These are phyloP conservation scores for Penicillium paradoxum DNA, from an alignment of 495 filamentous ascomycete species.

Conservation along the genomic window DNA sequence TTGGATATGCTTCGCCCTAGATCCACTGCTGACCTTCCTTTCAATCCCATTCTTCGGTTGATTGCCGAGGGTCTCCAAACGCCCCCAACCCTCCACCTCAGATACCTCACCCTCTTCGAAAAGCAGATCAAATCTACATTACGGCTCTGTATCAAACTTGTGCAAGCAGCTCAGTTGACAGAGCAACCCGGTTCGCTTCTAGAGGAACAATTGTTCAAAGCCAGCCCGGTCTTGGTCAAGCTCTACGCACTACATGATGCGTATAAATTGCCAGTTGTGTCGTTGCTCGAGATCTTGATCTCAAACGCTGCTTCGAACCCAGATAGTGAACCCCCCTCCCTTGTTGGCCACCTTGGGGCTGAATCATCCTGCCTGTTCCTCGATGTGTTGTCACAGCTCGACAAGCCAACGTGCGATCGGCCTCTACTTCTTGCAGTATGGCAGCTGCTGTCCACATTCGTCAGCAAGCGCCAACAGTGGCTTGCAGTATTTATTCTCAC, in stretches of 20 bases:
- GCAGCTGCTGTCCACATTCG: conserved; percentile 79
- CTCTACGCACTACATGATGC: conserved; percentile 67
- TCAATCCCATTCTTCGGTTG: conserved; percentile 71
- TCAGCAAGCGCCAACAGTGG: conserved; percentile 91
- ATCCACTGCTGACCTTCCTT: conserved; percentile 61
- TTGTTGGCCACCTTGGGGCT: conserved; percentile 80
- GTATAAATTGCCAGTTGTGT: conserved; percentile 60
- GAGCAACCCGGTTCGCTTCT: conserved; percentile 56
- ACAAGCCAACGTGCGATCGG: conserved; percentile 63
- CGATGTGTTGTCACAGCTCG: conserved; percentile 68
- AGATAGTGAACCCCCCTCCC: conserved; percentile 72
- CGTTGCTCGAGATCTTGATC: conserved; percentile 70
- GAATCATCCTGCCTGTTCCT: conserved; percentile 80
- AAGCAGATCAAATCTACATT: conserved; percentile 61
- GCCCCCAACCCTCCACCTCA: conserved; percentile 58
- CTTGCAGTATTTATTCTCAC: conserved; percentile 89
- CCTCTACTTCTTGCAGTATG: conserved; percentile 64
- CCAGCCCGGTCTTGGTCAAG: conserved; percentile 66
- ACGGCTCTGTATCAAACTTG: conserved; percentile 59
- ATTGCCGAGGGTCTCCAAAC: conserved; percentile 63
- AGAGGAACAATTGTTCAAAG: conserved; percentile 75
- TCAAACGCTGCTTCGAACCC: conserved; percentile 55
- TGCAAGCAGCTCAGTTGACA: conserved; percentile 63
- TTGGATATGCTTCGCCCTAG: conserved; percentile 69
- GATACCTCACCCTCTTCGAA: conserved; percentile 51